Conservation (phyloP, 768 basidiomycete genomes). For the Lentinula boryana region DNA sequence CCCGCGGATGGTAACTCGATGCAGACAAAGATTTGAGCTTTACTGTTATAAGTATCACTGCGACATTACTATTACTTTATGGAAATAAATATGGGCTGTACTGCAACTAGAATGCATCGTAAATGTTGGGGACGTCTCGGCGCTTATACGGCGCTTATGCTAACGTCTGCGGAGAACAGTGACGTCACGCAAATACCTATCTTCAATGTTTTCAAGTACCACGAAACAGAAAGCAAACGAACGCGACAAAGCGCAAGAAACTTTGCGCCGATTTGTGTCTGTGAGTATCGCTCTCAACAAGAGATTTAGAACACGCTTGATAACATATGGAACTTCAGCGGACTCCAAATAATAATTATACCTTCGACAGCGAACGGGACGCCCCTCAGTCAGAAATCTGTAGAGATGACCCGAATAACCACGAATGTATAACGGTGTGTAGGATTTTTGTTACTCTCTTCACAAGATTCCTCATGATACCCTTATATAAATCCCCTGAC, state of each 20-base stretch:
- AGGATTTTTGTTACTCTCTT: not conserved
- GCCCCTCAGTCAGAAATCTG: conserved; percentile 56
- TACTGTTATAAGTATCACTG: not conserved
- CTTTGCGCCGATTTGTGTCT: conserved; percentile 34
- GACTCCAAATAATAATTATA: conserved; percentile 45
- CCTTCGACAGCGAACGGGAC: conserved; percentile 57
- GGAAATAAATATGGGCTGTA: not conserved
- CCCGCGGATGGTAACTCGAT: conserved; percentile 54
- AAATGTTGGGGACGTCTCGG: too few relatives aligned
- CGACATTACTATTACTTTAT: not conserved
- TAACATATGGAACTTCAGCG: conserved; percentile 24
- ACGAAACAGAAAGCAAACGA: not conserved
- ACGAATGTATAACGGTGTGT: conserved; percentile 54
- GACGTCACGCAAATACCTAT: conserved; percentile 9
- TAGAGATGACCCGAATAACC: conserved; percentile 35
- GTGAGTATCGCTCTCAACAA: conserved; percentile 21
- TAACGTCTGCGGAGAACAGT: not conserved
- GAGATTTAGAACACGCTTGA: not conserved
- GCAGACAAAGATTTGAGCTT: not conserved
- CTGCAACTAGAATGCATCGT: not conserved
- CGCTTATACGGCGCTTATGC: too few relatives aligned
- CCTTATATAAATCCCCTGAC: not conserved
- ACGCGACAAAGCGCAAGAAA: conserved; percentile 15
- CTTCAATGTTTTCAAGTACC: not conserved
- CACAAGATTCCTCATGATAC: not conserved